A percentile compares a stretch with the other conserved stretches of the same genome.
These are phyloP conservation scores for Monilinia vaccinii-corymbosi DNA, from an alignment of 2,329 filamentous ascomycete species.

Conservation along the genomic window DNA sequence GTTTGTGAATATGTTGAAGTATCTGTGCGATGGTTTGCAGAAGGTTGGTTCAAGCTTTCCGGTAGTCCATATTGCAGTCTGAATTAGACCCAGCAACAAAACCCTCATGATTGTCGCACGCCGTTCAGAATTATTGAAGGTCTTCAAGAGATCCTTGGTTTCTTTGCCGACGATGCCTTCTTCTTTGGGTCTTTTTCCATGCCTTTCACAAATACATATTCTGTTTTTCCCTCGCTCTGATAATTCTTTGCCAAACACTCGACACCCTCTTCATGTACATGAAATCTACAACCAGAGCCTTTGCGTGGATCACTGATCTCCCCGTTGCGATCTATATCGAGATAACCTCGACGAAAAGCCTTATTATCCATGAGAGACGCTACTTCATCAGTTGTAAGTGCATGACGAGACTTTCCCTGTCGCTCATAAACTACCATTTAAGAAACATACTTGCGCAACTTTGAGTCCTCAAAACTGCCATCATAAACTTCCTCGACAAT, in stretches of 20 bases:
- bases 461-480: neutral
- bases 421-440: neutral
- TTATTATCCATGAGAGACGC: neutral
- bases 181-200: neutral
- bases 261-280: neutral
- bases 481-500: too few species aligned
- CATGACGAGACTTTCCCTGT: too few species aligned
- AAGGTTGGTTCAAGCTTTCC: too few species aligned
- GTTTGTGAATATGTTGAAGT: too few species aligned
- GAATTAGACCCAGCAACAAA: too few species aligned
- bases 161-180: neutral
- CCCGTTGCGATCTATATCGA: accelerated
- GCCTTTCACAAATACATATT: neutral
- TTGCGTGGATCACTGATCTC: neutral
- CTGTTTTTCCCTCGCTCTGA: neutral
- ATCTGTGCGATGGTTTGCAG: too few species aligned
- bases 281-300: neutral
- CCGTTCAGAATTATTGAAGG: too few species aligned
- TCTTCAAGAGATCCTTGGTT: neutral
- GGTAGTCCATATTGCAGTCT: too few species aligned
- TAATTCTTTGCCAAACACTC: neutral
- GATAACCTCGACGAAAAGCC: neutral
- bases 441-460: neutral
- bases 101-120: too few species aligned
- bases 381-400: neutral